Base-by-base conservation (phyloP, 441 rosid species). In the Omphalea diandra region DNA sequence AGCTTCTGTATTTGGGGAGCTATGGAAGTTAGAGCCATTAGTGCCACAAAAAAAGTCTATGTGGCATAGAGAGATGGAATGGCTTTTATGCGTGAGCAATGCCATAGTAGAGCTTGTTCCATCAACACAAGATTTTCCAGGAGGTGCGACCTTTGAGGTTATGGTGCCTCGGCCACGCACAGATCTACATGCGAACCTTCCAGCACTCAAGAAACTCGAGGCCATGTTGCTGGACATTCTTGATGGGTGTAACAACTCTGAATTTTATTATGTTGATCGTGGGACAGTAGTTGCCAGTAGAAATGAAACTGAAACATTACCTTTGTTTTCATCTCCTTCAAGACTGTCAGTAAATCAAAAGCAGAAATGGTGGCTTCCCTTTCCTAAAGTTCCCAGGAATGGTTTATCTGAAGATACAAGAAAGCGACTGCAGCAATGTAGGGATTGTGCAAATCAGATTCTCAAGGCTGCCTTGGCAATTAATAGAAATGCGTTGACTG, bases 311-410 rank as follows among this genome's bases (percentile, higher is more conserved):
- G 77, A 71, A 26, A 82, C 84, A 22, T 59, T 65, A 36, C 26
- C 69, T 41, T 5, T 35, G n/a, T 63, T 72, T 50, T 50, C 60
- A n/a, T 12, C 58, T n/a, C 67, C 67, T 12, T 70, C 63, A 73
- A 79, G 85, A 47, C 86, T 82, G 1, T 87, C 88, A 0, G 76
- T 81, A 69, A 86, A 96, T 82, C 96, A 89, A 86, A 94, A 90
- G 67, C 97, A 90, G 52, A 94, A 91, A 71, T 91, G 97, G 97
- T 94, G 98, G 98, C 78, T 94, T 68, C 98, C 97, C 5, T 88
- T 88, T 72, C 98, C 98, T 0, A 89, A 87, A 80, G 85, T 91
- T 55, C 95, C 96, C 0, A 74, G 76, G 50, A 81, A 79, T 31
- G 95, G 98, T 35, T 78, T 94, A 76, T 87, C 88, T 0, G 87